These are phyloP conservation scores for Oryza glaberrima DNA, from an alignment of 176 grass and related monocot genomes.

Conservation along the genomic window DNA sequence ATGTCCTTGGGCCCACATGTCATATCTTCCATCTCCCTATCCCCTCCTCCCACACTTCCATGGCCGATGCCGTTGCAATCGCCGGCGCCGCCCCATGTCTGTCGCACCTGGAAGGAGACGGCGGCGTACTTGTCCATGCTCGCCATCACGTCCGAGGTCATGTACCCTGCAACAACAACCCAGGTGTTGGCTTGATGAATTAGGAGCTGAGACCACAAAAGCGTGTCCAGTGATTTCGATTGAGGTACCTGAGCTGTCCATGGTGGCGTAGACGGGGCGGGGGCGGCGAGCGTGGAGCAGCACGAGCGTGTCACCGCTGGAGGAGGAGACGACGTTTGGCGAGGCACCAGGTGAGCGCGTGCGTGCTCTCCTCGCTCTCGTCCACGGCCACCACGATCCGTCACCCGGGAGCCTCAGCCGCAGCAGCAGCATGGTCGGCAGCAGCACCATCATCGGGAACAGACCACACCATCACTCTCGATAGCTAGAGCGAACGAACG, in stretches of 20 bases:
- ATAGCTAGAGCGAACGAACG: not conserved
- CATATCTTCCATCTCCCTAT: no score
- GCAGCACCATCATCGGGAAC: not conserved
- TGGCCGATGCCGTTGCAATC: no score
- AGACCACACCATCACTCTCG: not conserved
- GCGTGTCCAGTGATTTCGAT: not conserved
- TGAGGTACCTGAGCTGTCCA: conserved; percentile 49
- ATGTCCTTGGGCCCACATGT: no score
- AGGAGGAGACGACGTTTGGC: conserved; percentile 43
- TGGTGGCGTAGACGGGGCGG: conserved; percentile 47
- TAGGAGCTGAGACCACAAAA: not conserved
- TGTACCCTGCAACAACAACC: conserved; percentile 30
- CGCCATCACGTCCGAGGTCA: conserved; percentile 48
- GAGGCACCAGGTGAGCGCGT: conserved; percentile 66
- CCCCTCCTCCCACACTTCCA: no score
- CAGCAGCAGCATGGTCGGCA: not conserved
- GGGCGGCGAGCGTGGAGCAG: not conserved
- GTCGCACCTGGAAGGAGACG: conserved; percentile 8
- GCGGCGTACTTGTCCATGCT: conserved; percentile 44
- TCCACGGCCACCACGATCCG: conserved; percentile 60
- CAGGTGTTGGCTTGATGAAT: not conserved
- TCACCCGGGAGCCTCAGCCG: conserved; percentile 11
- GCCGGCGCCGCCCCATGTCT: no score
- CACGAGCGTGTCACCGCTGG: conserved; percentile 36
- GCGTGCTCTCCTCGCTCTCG: conserved; percentile 59